Evolutionary conservation across 192 early-diverging fungal species (phyloP), one percentile per base, ranked within the genome.

Genomic region (Gryganskiella cystojenkinii): DNA sequence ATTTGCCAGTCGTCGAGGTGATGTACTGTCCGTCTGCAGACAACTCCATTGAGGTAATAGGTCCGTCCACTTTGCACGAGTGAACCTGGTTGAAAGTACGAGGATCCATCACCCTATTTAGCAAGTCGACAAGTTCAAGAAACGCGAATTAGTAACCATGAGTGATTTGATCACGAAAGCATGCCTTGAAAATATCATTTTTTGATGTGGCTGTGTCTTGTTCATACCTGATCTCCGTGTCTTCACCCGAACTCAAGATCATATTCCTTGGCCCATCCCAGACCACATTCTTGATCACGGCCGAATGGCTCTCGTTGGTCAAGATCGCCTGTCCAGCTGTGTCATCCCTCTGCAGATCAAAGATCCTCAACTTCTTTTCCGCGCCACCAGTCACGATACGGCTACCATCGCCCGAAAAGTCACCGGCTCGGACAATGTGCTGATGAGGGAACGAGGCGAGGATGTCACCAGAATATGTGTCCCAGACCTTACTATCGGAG

Each of bases 371-470:
- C 27, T 88, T 86, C 81, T 93, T 93, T 81, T 97, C 95, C 64
- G 87, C 85, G 40, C 94, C 92, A 42, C 92, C 95, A 2, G 95
- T 95, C 9, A 94, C 76, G 28, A 97, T 90, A 34, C 84, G 85
- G 7, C 83, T 85, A 2, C 85, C 88, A 73, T 92, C 93, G 33
- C 87, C 86, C 4, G 83, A 88, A 69, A 97, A 89, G 67, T 97
- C 95, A 47, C 93, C 91, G 61, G 87, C 84, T 55, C 93, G 90
- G 30, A 97, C 94, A 81, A 97, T 92, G 67, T 95, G 93, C 14
- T 82, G 65, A 67, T 97, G 95, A 11, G 80, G 70, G 54, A 97
- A 87, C 13, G 93, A 89, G 65, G 87, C 80, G 6, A 92, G 70
- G 25, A 89, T 86, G 31, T 89, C 81, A 15, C 95, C 95, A 6